Conservation (phyloP, 2,329 filamentous ascomycete species). For the Alternaria arbusti region DNA sequence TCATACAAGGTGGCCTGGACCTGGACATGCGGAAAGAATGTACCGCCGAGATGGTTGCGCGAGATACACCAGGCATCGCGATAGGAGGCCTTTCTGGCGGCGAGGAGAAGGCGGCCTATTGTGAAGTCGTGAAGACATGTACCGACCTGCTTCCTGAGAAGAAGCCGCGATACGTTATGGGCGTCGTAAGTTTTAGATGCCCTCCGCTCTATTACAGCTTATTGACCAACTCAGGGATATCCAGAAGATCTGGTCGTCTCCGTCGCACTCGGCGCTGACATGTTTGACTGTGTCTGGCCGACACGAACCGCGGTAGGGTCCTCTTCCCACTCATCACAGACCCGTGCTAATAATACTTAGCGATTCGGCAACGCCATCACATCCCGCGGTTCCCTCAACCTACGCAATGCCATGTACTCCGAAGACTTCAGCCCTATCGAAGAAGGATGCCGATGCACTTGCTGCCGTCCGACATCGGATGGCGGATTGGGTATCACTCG, state of each 20-base stretch:
- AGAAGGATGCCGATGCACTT: slow-evolving; percentile 78
- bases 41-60: slow-evolving; percentile 82
- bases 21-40: slow-evolving; percentile 84
- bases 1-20: slow-evolving; percentile 95
- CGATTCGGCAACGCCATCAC: slow-evolving; percentile 96
- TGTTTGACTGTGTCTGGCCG: slow-evolving; percentile 99
- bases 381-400: slow-evolving; percentile 77
- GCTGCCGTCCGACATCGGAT: slow-evolving; percentile 70
- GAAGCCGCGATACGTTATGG: slow-evolving; percentile 99
- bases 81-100: slow-evolving; percentile 95
- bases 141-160: slow-evolving; percentile 82
- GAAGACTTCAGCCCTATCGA: slow-evolving; percentile 85
- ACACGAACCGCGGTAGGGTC: slow-evolving; percentile 78
- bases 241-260: slow-evolving; percentile 95
- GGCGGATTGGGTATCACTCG: slow-evolving; percentile 82
- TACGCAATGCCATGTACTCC: slow-evolving; percentile 77
- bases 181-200: slow-evolving; percentile 65
- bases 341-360: slow-evolving; percentile 32
- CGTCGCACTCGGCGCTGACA: slow-evolving; percentile 92
- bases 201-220: background rate
- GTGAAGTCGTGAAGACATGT: slow-evolving; percentile 85
- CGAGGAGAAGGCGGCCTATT: slow-evolving; percentile 92
- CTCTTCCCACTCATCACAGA: background rate
- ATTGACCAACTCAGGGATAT: slow-evolving; percentile 68
- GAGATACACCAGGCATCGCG: slow-evolving; percentile 93